Percentiles rank a stretch among this genome's conserved stretches.
Conservation (phyloP, 208 protist species). For the Trypanosoma caninum region DNA sequence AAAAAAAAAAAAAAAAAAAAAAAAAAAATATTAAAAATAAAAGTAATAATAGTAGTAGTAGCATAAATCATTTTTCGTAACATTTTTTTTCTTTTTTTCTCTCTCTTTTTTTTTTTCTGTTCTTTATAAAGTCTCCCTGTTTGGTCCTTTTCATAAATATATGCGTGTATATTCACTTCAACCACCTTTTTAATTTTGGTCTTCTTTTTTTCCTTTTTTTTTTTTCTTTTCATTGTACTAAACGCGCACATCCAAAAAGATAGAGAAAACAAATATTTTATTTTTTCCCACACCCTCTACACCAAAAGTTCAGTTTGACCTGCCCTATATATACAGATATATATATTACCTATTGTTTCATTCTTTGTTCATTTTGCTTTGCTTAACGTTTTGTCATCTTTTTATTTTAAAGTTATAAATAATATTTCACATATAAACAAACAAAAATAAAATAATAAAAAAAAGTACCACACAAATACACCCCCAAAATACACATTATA, state of each 20-base stretch:
- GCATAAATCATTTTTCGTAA: neutral
- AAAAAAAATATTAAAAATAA: neutral
- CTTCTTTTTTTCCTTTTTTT: conserved; percentile 1
- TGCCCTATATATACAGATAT: neutral
- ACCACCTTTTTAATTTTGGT: neutral
- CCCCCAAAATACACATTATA: too few species aligned
- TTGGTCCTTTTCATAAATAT: too few species aligned
- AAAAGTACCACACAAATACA: too few species aligned
- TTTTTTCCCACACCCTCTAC: too few species aligned
- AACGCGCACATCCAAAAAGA: too few species aligned
- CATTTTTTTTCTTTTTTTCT: conserved; percentile 13
- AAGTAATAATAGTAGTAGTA: neutral
- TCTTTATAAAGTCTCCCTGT: too few species aligned
- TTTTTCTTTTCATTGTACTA: too few species aligned
- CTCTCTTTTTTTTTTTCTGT: neutral
- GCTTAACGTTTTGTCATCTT: neutral
- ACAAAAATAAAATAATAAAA: too few species aligned
- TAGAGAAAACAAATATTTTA: too few species aligned
- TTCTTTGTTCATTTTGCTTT: neutral
- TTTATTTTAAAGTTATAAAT: too few species aligned
- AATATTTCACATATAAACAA: too few species aligned
- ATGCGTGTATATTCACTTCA: conserved; percentile 8
- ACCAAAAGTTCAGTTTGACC: too few species aligned
- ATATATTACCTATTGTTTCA: neutral
- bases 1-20: conserved; percentile 1